Percentiles rank a stretch among this genome's conserved stretches.
phyloP scores from a whole-genome alignment of 1,139 yeast species.

The Magnusiomyces tetraspermus region DNA sequence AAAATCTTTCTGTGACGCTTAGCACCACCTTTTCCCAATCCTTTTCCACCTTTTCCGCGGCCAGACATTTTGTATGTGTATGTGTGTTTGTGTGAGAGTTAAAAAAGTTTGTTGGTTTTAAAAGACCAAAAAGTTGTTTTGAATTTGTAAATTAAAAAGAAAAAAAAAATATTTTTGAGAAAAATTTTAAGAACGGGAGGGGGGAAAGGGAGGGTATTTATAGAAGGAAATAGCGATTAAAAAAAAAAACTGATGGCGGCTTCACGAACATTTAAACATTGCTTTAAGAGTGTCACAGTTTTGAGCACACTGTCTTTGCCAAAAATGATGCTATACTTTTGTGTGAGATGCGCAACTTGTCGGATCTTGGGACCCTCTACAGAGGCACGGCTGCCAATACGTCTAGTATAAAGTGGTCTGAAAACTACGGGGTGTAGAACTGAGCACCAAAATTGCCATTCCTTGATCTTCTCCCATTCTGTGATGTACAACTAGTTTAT shows the following conservation, averaged over 20 bases:
- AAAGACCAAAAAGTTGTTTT: background rate
- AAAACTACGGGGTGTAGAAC: constrained; percentile 15
- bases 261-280: background rate
- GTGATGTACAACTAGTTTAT: constrained; percentile 4
- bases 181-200: constrained; percentile 3
- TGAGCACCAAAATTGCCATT: constrained; percentile 9
- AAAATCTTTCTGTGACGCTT: constrained; percentile 99
- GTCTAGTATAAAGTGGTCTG: constrained; percentile 2
- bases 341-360: background rate
- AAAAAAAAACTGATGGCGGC: too few species aligned
- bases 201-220: constrained; percentile 5
- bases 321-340: background rate
- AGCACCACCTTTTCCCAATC: constrained; percentile 98
- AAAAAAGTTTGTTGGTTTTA: background rate
- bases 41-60: constrained; percentile 99
- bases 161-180: background rate
- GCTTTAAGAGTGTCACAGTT: too few species aligned
- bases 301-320: background rate
- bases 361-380: background rate
- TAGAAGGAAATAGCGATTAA: too few species aligned
- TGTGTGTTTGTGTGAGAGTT: constrained; percentile 7
- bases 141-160: constrained; percentile 9
- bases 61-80: constrained; percentile 68
- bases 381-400: background rate
- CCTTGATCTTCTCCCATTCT: constrained; percentile 8